A percentile compares a stretch with the other conserved stretches of the same genome.
phyloP scores from a whole-genome alignment of 2,329 filamentous ascomycete genomes.

The Aureobasidium sp. region DNA sequence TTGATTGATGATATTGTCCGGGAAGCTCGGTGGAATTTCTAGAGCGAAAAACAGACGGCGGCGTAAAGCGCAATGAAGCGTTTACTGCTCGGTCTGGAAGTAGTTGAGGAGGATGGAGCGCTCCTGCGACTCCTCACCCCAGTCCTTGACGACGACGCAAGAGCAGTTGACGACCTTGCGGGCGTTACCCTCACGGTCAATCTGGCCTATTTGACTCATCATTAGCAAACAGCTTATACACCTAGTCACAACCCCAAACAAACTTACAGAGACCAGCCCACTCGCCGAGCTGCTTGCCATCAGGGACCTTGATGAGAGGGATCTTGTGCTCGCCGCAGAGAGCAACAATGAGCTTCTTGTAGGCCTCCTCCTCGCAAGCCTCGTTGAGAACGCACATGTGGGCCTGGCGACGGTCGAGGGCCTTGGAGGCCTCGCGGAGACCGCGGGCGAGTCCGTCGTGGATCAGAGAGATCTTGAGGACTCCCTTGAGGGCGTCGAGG shows the following conservation, averaged over 20 bases:
- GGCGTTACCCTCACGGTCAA: conserved; percentile 98
- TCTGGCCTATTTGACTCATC: conserved; percentile 59
- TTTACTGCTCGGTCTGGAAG: conserved; percentile 79
- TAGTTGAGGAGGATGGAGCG: conserved; percentile 99
- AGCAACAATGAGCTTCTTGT: conserved; percentile 99
- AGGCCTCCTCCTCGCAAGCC: conserved; percentile 99
- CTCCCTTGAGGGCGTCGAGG: conserved; percentile 96
- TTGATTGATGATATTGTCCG: neutral
- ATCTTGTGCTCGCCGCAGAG: conserved; percentile 99
- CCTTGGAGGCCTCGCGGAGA: conserved; percentile 97
- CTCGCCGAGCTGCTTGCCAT: conserved; percentile 99
- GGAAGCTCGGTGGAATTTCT: neutral
- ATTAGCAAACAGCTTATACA: conserved; percentile 5
- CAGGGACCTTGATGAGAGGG: conserved; percentile 98
- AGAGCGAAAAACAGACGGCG: neutral
- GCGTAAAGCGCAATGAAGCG: conserved; percentile 15
- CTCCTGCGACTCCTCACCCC: conserved; percentile 99
- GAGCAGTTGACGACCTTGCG: conserved; percentile 99
- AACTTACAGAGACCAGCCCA: conserved; percentile 98
- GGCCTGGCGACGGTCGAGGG: conserved; percentile 94
- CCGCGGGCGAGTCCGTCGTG: conserved; percentile 98
- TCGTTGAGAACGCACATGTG: conserved; percentile 99
- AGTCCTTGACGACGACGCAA: conserved; percentile 99
- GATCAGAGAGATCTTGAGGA: conserved; percentile 97
- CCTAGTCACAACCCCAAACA: conserved; percentile 15